Evolutionary conservation across 1,284 basidiomycete genomes (phyloP).

Genomic region (Papiliotrema nemorosa): DNA sequence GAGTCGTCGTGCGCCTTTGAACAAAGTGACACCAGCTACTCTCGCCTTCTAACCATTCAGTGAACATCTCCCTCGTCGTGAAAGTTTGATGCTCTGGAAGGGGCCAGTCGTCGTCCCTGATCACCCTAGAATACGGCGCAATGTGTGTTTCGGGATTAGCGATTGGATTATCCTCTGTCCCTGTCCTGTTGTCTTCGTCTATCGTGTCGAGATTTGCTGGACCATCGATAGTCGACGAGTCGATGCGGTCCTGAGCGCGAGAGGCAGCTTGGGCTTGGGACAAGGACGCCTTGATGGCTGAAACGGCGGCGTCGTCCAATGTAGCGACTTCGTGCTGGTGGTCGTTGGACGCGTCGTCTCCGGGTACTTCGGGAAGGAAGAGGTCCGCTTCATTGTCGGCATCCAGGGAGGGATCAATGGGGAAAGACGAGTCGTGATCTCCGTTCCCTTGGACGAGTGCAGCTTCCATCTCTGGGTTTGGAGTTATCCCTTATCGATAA

Average conservation of each 20-base stretch:
- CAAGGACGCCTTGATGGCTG: conserved; percentile 23
- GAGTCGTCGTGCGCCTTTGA: conserved; percentile 44
- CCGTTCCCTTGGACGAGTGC: conserved; percentile 1
- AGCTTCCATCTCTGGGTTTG: background rate
- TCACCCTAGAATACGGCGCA: conserved; percentile 31
- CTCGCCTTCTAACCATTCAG: conserved; percentile 42
- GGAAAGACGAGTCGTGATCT: conserved; percentile 1
- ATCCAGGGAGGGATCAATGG: conserved; percentile 6
- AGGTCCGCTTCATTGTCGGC: conserved; percentile 4
- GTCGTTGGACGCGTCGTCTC: background rate
- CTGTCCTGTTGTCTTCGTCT: background rate
- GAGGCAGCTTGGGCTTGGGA: conserved; percentile 19
- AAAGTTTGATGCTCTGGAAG: conserved; percentile 34
- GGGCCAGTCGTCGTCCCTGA: conserved; percentile 31
- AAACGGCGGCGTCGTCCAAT: conserved; percentile 7
- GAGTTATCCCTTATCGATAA: background rate
- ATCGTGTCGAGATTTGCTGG: conserved; percentile 1
- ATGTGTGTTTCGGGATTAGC: conserved; percentile 15
- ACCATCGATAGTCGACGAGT: background rate
- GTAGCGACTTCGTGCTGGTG: background rate
- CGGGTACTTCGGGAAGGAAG: conserved; percentile 5
- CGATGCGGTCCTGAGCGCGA: background rate
- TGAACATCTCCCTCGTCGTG: conserved; percentile 26
- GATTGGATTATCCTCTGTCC: conserved; percentile 11
- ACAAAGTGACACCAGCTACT: conserved; percentile 47